Conservation (phyloP, 768 basidiomycete species). For the Boletus sensibilis region DNA sequence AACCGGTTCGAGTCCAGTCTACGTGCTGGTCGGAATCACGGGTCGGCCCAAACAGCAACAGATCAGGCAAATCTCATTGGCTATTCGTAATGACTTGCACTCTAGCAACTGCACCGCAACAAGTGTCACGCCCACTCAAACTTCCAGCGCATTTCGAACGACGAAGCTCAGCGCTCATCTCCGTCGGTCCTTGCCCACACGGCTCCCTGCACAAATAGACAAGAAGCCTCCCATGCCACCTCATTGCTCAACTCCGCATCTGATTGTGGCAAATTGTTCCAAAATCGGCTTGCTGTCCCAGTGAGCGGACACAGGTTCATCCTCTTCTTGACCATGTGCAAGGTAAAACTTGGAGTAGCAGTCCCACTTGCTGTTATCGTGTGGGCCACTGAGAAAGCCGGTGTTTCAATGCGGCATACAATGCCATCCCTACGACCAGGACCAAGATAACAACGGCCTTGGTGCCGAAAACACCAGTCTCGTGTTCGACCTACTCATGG, state of each 20-base stretch:
- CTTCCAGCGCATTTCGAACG: neutral
- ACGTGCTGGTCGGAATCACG: neutral
- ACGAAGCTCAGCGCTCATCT: constrained; percentile 7
- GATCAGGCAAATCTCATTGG: neutral
- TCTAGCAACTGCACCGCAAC: neutral
- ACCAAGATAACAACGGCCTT: constrained; percentile 43
- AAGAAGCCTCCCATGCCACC: constrained; percentile 9
- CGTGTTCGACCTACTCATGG: constrained; percentile 62
- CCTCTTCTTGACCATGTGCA: neutral
- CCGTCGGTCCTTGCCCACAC: constrained; percentile 4
- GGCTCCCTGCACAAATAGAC: neutral
- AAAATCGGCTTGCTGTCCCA: neutral
- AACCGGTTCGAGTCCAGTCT: constrained; percentile 21
- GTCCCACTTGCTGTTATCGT: neutral
- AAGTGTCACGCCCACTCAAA: neutral
- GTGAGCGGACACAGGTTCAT: neutral
- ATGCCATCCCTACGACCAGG: constrained; percentile 39
- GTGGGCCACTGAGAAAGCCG: constrained; percentile 31
- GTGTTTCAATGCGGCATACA: constrained; percentile 45
- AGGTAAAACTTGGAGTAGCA: neutral
- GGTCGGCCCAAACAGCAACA: neutral
- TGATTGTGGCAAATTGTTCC: constrained; percentile 9
- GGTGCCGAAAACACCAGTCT: constrained; percentile 60
- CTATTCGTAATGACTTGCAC: neutral
- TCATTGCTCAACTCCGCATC: neutral